Conservation (phyloP, 768 basidiomycete species). For the Tephrocybe sp. region DNA sequence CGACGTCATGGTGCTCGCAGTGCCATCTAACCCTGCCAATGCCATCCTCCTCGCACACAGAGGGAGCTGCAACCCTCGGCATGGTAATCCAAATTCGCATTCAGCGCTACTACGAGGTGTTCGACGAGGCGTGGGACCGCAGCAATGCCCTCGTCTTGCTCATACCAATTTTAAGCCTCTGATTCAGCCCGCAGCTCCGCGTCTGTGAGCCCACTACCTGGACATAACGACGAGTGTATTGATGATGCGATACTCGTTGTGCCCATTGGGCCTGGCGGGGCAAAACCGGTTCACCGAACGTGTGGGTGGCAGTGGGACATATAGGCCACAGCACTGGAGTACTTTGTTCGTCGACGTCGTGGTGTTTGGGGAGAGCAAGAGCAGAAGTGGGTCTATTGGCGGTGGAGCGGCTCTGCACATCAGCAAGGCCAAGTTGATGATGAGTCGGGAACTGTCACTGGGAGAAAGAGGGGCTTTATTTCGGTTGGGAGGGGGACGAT, state of each 20-base stretch:
- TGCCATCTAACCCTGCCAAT: conserved; percentile 53
- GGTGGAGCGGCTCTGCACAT: conserved; percentile 23
- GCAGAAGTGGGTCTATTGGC: conserved; percentile 19
- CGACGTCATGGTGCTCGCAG: conserved; percentile 74
- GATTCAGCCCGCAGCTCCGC: conserved; percentile 15
- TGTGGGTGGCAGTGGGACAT: conserved; percentile 31
- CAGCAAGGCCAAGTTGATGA: conserved; percentile 54
- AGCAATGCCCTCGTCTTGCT: conserved; percentile 47
- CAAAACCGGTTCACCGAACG: conserved; percentile 32
- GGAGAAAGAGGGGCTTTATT: conserved; percentile 58
- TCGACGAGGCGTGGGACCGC: conserved; percentile 78
- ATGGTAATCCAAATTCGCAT: conserved; percentile 76
- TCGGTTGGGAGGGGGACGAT: conserved; percentile 62
- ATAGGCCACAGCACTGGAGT: conserved; percentile 42
- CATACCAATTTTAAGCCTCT: too few relatives aligned
- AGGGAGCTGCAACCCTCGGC: conserved; percentile 70
- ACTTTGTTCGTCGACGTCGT: conserved; percentile 31
- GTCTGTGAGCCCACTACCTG: conserved; percentile 17
- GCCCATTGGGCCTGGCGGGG: conserved; percentile 54
- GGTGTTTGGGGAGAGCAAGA: conserved; percentile 23
- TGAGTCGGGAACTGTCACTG: conserved; percentile 42
- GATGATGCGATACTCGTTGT: conserved; percentile 77
- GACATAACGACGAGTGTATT: conserved; percentile 67
- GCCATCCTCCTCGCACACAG: conserved; percentile 35
- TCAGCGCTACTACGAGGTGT: conserved; percentile 81